phyloP scores from a whole-genome alignment of 1,139 yeast genomes.

The Sugiyamaella xylanicola region DNA sequence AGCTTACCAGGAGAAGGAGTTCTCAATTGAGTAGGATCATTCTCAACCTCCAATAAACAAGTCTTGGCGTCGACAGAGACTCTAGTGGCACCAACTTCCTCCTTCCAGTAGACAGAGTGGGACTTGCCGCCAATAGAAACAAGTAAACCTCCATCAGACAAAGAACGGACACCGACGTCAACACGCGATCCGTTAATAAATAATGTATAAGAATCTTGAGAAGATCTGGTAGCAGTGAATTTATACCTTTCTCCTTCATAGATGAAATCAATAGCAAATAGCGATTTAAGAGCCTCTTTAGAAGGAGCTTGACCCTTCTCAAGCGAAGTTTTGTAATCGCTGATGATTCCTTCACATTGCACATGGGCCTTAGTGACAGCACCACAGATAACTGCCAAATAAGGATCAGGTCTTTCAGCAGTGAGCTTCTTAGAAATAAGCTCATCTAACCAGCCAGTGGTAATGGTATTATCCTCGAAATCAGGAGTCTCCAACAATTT shows the following conservation, averaged over 20 bases:
- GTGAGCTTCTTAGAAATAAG: constrained; percentile 89
- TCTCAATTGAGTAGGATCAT: constrained; percentile 97
- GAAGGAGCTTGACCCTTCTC: constrained; percentile 96
- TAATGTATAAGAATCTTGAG: constrained; percentile 78
- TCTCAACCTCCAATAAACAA: constrained; percentile 88
- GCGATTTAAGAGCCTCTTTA: constrained; percentile 74
- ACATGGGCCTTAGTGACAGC: constrained; percentile 94
- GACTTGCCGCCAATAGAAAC: constrained; percentile 89
- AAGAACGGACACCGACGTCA: constrained; percentile 80
- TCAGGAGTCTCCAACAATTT: constrained; percentile 94
- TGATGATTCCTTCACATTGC: constrained; percentile 69
- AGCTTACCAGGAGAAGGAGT: constrained; percentile 99
- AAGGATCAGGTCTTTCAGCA: constrained; percentile 93
- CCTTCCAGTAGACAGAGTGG: constrained; percentile 96
- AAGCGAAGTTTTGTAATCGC: constrained; percentile 68
- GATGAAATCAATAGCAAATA: constrained; percentile 90
- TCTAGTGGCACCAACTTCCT: constrained; percentile 95
- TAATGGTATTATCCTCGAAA: constrained; percentile 92
- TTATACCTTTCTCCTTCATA: constrained; percentile 92
- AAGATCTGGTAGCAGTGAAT: constrained; percentile 93
- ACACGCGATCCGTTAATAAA: constrained; percentile 92
- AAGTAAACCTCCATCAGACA: constrained; percentile 93
- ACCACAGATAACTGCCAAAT: constrained; percentile 91
- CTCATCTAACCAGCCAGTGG: constrained; percentile 99
- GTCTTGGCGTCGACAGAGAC: constrained; percentile 93